A percentile compares a stretch with the other conserved stretches of the same genome.
phyloP scores from a whole-genome alignment of 2,329 filamentous ascomycete genomes.

The Aspergillus spinulosporus region DNA sequence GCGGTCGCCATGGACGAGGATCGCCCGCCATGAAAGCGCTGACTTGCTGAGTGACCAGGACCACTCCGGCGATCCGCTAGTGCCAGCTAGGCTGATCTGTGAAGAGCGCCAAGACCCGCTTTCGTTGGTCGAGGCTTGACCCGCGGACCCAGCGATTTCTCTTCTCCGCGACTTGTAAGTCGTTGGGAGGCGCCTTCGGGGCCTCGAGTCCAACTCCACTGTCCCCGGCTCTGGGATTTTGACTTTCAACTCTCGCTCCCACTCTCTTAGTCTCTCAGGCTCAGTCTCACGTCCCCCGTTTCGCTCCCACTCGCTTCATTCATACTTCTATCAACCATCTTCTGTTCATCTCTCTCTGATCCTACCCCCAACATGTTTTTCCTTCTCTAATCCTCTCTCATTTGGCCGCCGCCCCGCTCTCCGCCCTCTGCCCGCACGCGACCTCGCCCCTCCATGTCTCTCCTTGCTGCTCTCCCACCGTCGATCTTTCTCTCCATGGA shows the following conservation, averaged over 20 bases:
- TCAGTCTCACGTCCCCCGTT: not conserved
- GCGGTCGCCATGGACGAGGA: not conserved
- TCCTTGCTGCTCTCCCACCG: constrained; percentile 11
- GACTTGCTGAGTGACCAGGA: not conserved
- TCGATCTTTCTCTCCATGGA: constrained; percentile 29
- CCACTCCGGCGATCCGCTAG: not conserved
- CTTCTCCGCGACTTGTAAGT: not conserved
- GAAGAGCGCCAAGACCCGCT: not conserved
- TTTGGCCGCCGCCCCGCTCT: not conserved
- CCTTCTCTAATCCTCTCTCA: not conserved
- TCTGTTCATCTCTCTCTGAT: not conserved
- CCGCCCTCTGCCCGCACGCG: not conserved
- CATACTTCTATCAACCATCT: not conserved
- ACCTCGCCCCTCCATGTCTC: constrained; percentile 27
- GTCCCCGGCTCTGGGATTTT: not conserved
- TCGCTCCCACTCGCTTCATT: not conserved
- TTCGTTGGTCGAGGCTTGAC: not conserved
- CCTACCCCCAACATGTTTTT: not conserved
- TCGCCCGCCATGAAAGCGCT: not conserved
- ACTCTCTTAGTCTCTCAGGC: not conserved
- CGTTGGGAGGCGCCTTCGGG: no score
- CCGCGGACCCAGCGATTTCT: not conserved
- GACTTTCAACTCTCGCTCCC: not conserved
- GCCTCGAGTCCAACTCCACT: not conserved
- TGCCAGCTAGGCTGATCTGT: not conserved